A percentile compares a stretch with the other conserved stretches of the same genome.
Conservation (phyloP, 75 land plant species). For the Azolla pinnata region DNA sequence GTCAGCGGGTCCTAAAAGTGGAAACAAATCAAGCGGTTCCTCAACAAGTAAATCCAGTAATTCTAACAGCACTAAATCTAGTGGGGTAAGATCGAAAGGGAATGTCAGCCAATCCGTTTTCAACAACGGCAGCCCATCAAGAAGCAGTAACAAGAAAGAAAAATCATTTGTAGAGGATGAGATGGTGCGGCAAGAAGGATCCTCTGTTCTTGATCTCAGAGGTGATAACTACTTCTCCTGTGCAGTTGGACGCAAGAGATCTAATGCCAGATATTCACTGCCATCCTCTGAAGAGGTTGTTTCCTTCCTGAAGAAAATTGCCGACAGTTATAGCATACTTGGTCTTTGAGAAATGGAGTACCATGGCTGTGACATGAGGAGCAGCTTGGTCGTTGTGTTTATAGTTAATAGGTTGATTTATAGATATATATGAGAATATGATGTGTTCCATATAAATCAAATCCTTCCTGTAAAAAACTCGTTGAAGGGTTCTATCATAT, state of each 20-base stretch:
- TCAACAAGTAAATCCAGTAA: too few species aligned
- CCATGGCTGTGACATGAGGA: too few species aligned
- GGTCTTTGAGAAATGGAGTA: too few species aligned
- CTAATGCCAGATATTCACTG: constrained; percentile 25
- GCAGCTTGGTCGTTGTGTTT: too few species aligned
- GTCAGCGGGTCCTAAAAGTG: too few species aligned
- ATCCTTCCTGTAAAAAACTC: too few species aligned
- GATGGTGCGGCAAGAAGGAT: constrained; percentile 17
- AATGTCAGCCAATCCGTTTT: not conserved
- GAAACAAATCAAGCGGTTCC: too few species aligned
- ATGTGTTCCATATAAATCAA: too few species aligned
- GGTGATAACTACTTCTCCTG: constrained; percentile 35
- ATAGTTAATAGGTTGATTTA: too few species aligned
- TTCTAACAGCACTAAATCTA: not conserved
- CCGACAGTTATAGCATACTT: constrained; percentile 2
- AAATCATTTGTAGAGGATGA: not conserved
- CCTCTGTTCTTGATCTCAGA: constrained; percentile 26
- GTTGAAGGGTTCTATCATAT: too few species aligned
- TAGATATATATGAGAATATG: too few species aligned
- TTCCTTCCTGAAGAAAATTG: constrained; percentile 15
- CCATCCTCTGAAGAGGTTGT: constrained; percentile 26
- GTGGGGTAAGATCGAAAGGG: not conserved
- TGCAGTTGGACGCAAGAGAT: constrained; percentile 26
- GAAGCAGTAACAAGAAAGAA: not conserved
- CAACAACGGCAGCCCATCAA: not conserved